Percentiles rank a stretch among this genome's conserved stretches.
These are phyloP conservation scores for Ogataea ramenticola DNA, from an alignment of 805 yeast species.

Conservation along the genomic window DNA sequence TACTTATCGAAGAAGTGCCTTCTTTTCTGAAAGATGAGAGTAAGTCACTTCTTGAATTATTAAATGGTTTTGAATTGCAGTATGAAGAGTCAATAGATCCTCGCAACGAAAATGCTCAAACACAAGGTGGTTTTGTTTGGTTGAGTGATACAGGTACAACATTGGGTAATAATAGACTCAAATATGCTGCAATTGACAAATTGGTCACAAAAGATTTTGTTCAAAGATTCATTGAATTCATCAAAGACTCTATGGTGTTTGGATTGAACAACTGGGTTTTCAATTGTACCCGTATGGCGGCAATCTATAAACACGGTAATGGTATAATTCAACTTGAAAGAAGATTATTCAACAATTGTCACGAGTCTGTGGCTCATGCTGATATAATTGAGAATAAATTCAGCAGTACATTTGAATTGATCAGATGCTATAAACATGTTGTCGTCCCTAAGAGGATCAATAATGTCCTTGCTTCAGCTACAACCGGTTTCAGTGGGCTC, in stretches of 20 bases:
- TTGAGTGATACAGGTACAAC: background rate
- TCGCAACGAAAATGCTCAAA: background rate
- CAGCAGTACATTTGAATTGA: background rate
- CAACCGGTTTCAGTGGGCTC: too few relatives aligned
- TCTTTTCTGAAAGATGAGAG: conserved; percentile 13
- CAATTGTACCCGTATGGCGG: conserved; percentile 12
- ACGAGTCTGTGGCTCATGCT: background rate
- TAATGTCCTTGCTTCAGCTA: too few relatives aligned
- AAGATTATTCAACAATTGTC: background rate
- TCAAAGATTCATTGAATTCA: conserved; percentile 15
- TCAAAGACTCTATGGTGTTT: conserved; percentile 18
- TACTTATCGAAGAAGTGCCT: conserved; percentile 10
- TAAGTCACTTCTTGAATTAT: conserved; percentile 2
- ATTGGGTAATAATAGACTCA: background rate
- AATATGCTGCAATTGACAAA: background rate
- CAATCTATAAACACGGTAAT: conserved; percentile 4
- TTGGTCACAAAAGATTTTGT: conserved; percentile 9
- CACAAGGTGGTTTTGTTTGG: background rate
- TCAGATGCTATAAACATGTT: too few relatives aligned
- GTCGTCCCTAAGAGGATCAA: too few relatives aligned
- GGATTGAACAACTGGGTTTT: conserved; percentile 18
- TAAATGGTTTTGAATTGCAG: background rate
- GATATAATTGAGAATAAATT: background rate
- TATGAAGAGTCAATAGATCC: background rate
- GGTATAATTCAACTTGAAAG: background rate